Conservation (phyloP, 2,329 filamentous ascomycete species). For the Exophiala xenobiotica region DNA sequence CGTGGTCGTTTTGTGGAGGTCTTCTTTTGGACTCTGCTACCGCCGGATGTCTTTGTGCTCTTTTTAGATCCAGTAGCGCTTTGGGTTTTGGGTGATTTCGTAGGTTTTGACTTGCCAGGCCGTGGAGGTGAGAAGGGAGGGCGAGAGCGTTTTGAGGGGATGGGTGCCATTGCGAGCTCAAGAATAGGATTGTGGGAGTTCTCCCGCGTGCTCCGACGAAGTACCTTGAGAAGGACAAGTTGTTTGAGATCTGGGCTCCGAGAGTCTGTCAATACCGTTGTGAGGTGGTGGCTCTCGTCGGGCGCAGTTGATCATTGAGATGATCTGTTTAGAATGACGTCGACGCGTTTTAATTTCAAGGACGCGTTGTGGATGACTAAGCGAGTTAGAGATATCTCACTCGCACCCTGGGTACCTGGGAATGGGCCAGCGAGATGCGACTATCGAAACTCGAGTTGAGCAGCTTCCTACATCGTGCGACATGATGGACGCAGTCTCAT, state of each 20-base stretch:
- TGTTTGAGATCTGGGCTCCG: no score
- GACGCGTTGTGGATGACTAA: background rate
- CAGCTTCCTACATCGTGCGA: no score
- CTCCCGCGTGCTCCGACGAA: no score
- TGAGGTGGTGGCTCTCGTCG: background rate
- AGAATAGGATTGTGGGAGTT: no score
- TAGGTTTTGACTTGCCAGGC: constrained; percentile 24
- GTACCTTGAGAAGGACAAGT: no score
- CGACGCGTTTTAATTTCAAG: background rate
- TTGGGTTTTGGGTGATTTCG: constrained; percentile 26
- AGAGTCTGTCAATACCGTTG: constrained; percentile 15
- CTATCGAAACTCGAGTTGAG: no score
- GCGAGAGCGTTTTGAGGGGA: constrained; percentile 38
- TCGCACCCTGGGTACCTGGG: no score
- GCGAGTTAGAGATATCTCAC: no score
- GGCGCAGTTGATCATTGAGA: background rate
- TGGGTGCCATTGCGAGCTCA: constrained; percentile 24
- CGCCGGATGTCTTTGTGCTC: constrained; percentile 16
- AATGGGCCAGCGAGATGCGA: no score
- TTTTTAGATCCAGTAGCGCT: constrained; percentile 13
- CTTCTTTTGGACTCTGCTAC: background rate
- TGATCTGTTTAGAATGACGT: constrained; percentile 3
- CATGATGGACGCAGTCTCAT: no score
- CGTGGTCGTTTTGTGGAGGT: constrained; percentile 1
- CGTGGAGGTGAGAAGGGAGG: constrained; percentile 49